Base-by-base conservation (phyloP, 495 filamentous ascomycete species). In the Penicillium pulvis region DNA sequence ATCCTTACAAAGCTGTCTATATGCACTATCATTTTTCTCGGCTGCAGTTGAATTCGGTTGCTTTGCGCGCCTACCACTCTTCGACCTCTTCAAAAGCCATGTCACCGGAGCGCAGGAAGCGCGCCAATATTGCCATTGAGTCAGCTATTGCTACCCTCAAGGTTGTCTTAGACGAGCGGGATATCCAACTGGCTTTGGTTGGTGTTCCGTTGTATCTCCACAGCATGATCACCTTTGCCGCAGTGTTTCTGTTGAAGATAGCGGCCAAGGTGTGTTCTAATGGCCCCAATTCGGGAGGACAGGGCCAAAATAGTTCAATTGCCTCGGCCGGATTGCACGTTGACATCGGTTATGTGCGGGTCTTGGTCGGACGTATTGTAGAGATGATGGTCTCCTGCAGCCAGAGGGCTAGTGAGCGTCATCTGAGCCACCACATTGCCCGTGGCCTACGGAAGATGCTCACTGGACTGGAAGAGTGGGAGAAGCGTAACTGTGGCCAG, bases 171-270 rank as follows among this genome's bases (percentile, higher is more conserved):
- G 74, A 79, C 9, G 81, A 82, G 55, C 69, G 69, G n/a, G 80
- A 83, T 52, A 79, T 84, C 17, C 78, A 80, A 46, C 63, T 66
- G 16, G 75, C 75, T 9, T 65, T 84, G 45, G 79, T 82, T 42
- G 82, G 81, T 11, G 76, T 82, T 4, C 81, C 81, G 24, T 63
- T 80, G 14, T 84, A 83, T 58, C 71, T 82, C 11, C 79, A 83
- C 67, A 79, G 78, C 57, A 84, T 83, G 81, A 83, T 83, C 49
- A 80, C 81, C 0, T 83, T 82, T 59, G 82, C 82, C 2, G 76
- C 75, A 8, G 81, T 84, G 3, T 84, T 84, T 51, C 62, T 84
- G 4, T 61, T 84, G 31, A 84, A 84, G 55, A 78, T 83, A 28
- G 75, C 75, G 8, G 77, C 68, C 48, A 81, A 81, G 49, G 59